Percentiles rank a stretch among this genome's conserved stretches.
Conservation (phyloP, 257 asterid species). For the Forsythia viridissima region DNA sequence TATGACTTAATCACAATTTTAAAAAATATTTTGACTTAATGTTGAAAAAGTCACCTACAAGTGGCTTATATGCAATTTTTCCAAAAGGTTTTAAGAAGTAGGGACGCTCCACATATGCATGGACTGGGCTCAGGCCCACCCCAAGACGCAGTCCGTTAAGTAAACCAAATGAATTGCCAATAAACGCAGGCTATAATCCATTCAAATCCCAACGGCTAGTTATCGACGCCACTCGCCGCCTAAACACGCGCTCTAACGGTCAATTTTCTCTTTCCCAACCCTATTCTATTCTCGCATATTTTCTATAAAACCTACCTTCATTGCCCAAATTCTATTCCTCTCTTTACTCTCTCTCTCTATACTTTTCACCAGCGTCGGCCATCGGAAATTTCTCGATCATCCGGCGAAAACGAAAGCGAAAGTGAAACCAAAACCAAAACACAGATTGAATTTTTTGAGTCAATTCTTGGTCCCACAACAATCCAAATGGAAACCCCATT, state of each 20-base stretch:
- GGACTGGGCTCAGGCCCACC: not conserved
- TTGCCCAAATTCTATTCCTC: not conserved
- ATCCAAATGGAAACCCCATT: constrained; percentile 79
- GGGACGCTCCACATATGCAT: not conserved
- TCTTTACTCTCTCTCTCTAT: not conserved
- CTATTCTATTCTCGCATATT: constrained; percentile 9
- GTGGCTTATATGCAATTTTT: too few relatives aligned
- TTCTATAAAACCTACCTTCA: constrained; percentile 39
- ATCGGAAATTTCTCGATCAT: not conserved
- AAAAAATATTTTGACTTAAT: too few relatives aligned
- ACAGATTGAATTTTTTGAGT: not conserved
- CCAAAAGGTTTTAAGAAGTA: too few relatives aligned
- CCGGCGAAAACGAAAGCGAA: constrained; percentile 2
- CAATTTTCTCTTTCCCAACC: constrained; percentile 33
- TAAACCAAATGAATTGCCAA: not conserved
- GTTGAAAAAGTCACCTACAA: too few relatives aligned
- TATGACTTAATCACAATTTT: too few relatives aligned
- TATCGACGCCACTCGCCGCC: constrained; percentile 31
- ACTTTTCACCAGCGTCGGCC: not conserved
- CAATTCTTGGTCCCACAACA: not conserved
- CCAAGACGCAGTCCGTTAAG: not conserved
- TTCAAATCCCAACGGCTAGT: constrained; percentile 81
- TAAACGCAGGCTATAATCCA: not conserved
- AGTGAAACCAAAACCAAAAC: not conserved
- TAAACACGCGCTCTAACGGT: constrained; percentile 63